Base-by-base conservation (phyloP, 2,329 filamentous ascomycete genomes). In the Hymenoscyphus scutula region DNA sequence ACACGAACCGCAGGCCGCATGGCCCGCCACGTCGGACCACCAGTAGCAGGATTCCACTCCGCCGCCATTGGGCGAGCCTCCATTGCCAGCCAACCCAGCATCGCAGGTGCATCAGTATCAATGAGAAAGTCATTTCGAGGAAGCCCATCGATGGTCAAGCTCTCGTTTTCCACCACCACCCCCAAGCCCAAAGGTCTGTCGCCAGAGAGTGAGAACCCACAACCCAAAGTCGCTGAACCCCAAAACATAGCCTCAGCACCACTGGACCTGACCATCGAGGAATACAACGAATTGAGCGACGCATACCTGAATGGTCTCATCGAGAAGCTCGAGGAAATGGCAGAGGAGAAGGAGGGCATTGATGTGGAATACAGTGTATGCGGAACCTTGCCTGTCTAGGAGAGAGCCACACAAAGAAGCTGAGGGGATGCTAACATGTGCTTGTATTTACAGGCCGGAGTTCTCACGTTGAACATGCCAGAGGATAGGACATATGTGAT, bases 291-390 rank as follows among this genome's bases (percentile, higher is more conserved):
- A 62, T 80, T 90, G 32, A 86, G 92, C 30, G 91, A 97, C 73
- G 76, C 82, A 57, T 96, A 90, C 75, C 82, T 98, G 70, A 82
- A 88, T 5, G 72, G 69, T 8, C 76, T 88, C 1, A 73, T 86
- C 13, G 73, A 70, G 59, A 81, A 79, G 60, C 80, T 96, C 51
- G 95, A 99, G 78, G 82, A 85, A 64, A 76, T 89, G 32, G 87
- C 91, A 70, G 95, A 98, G 72, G 78, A 82, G 34, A 78, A 83
- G 7, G 87, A 89, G 8, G 89, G 92, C 60, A 77, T 97, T 5
- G 95, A 99, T 69, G 89, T 95, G 5, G 95, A 99, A 73, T 98
- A 89, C 71, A 89, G 89, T 64, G 94, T 97, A 81, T 66, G 88
- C 81, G 53, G 30, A 25, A 55, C 10, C 25, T 37, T 53, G 32